Percentiles rank a stretch among this genome's conserved stretches.
phyloP scores from a whole-genome alignment of 1,284 basidiomycete genomes.

The Ganoderma boninense region DNA sequence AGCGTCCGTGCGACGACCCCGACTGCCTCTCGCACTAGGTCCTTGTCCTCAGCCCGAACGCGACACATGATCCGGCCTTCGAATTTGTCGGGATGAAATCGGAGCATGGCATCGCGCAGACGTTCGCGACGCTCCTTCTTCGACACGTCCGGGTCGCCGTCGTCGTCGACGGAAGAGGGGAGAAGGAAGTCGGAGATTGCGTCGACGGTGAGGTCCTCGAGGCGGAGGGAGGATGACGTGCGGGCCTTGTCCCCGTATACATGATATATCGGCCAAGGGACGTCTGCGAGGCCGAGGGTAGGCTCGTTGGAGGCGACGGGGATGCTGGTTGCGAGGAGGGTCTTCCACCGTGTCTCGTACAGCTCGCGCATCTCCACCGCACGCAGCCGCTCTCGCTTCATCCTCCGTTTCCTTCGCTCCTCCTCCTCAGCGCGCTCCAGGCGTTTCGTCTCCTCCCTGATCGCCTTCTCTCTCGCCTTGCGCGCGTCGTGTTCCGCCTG shows the following conservation, averaged over 20 bases:
- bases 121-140: conserved; percentile 61
- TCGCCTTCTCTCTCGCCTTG: conserved; percentile 61
- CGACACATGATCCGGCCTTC: conserved; percentile 73
- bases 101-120: conserved; percentile 75
- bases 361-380: conserved; percentile 54
- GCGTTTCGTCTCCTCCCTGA: conserved; percentile 58
- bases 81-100: conserved; percentile 90
- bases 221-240: conserved; percentile 31
- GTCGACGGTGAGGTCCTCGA: conserved; percentile 65
- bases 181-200: conserved; percentile 71
- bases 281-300: conserved; percentile 62
- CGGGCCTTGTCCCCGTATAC: conserved; percentile 40
- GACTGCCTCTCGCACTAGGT: conserved; percentile 78
- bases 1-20: conserved; percentile 60
- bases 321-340: conserved; percentile 47
- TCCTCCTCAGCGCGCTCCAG: conserved; percentile 61
- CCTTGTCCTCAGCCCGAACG: conserved; percentile 69
- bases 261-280: conserved; percentile 78
- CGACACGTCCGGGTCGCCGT: conserved; percentile 27
- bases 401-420: conserved; percentile 53
- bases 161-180: conserved; percentile 31
- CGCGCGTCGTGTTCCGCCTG: conserved; percentile 59
- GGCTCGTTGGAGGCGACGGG: conserved; percentile 25
- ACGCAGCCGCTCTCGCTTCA: conserved; percentile 53
- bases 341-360: conserved; percentile 70